Evolutionary conservation across 2,329 filamentous ascomycete species (phyloP).

Genomic region (Aspergillus ochraceus): DNA sequence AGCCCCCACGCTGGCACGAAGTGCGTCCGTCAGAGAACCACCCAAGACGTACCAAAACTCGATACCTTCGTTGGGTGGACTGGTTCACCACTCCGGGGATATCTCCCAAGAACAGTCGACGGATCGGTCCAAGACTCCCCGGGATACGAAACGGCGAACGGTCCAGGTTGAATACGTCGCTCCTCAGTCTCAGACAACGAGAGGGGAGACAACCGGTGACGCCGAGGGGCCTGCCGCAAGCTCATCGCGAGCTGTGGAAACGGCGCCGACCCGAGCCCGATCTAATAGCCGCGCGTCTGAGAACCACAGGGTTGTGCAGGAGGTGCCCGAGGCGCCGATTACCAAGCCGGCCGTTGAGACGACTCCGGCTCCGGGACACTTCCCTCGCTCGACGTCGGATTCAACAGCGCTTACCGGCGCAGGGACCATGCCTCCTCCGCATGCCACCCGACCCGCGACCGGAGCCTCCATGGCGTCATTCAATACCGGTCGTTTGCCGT

Average conservation of each 20-base stretch:
- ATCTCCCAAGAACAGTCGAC: constrained; percentile 67
- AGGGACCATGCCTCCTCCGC: constrained; percentile 38
- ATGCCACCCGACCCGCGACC: constrained; percentile 68
- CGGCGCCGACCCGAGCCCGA: constrained; percentile 48
- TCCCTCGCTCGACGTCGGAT: constrained; percentile 58
- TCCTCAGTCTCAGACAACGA: constrained; percentile 79
- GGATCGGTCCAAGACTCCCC: constrained; percentile 63
- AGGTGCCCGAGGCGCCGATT: constrained; percentile 9
- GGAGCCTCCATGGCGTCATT: constrained; percentile 75
- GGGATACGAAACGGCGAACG: constrained; percentile 88
- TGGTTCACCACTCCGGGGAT: constrained; percentile 72
- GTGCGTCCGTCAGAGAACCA: constrained; percentile 87
- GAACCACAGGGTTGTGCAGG: constrained; percentile 5
- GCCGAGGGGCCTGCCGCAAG: constrained; percentile 12
- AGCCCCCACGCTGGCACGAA: constrained; percentile 67
- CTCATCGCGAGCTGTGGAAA: constrained; percentile 19
- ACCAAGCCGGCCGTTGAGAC: constrained; percentile 18
- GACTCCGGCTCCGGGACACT: constrained; percentile 50
- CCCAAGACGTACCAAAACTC: constrained; percentile 62
- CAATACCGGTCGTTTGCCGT: constrained; percentile 63
- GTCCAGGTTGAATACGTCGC: constrained; percentile 98
- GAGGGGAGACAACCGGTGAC: constrained; percentile 54
- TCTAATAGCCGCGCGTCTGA: constrained; percentile 15
- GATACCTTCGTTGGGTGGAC: constrained; percentile 55
- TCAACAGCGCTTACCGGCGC: constrained; percentile 54